These are phyloP conservation scores for Aspergillus sp. DNA, from an alignment of 2,329 filamentous ascomycete species.

Conservation along the genomic window DNA sequence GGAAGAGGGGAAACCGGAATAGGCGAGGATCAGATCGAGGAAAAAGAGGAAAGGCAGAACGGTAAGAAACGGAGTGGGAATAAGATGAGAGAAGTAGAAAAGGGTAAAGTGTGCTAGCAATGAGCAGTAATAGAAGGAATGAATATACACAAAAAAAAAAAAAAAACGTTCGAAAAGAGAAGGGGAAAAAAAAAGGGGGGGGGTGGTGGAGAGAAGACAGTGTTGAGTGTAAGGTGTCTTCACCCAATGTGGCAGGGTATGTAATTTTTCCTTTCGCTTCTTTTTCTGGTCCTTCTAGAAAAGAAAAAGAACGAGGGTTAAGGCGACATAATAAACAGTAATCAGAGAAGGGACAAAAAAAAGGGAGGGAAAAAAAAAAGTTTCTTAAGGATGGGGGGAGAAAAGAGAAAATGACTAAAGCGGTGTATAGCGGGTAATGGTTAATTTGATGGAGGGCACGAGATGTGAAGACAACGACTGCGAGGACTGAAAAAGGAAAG, in stretches of 20 bases:
- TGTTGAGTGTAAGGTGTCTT: too few relatives aligned
- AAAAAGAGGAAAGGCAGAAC: too few relatives aligned
- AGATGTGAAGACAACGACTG: too few relatives aligned
- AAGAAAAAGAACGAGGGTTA: background rate
- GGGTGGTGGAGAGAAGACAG: too few relatives aligned
- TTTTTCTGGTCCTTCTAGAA: background rate
- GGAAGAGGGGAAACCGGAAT: background rate
- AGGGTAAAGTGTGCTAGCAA: conserved; percentile 3
- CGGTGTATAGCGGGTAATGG: conserved; percentile 14
- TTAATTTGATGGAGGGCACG: background rate
- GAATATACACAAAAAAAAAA: background rate
- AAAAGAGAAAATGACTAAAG: conserved; percentile 12
- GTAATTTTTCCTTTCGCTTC: background rate
- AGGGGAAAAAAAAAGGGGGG: background rate
- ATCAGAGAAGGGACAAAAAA: background rate
- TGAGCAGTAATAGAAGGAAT: background rate
- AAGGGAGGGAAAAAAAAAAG: background rate
- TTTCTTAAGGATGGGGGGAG: conserved; percentile 3
- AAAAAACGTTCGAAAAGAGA: background rate
- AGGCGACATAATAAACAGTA: background rate
- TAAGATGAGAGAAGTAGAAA: background rate
- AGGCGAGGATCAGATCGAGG: background rate
- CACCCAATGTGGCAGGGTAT: background rate
- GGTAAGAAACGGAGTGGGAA: background rate
- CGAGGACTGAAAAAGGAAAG: too few relatives aligned